Conservation (phyloP, 2,329 filamentous ascomycete species). For the Xylaria sp. region DNA sequence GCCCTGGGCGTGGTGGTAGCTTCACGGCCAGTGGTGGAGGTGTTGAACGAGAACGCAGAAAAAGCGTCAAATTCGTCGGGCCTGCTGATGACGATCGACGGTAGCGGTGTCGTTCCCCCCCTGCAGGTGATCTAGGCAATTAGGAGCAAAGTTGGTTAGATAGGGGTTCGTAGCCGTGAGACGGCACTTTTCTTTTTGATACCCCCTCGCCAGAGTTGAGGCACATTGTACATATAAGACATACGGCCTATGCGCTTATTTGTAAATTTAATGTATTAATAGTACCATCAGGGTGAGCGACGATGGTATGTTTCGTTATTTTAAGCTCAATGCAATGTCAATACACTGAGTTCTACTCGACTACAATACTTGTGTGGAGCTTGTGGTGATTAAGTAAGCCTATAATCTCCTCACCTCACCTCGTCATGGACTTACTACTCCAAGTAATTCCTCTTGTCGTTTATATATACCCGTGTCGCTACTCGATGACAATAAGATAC, state of each 20-base stretch:
- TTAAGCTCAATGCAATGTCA: neutral
- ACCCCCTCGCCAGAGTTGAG: neutral
- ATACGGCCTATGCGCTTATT: neutral
- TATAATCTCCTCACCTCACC: neutral
- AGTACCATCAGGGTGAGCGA: neutral
- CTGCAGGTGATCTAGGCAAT: neutral
- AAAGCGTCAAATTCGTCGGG: slow-evolving; percentile 68
- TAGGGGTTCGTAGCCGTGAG: too few relatives aligned
- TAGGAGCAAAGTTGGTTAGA: neutral
- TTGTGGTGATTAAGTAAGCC: neutral
- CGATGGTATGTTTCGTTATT: neutral
- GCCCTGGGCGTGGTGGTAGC: slow-evolving; percentile 47
- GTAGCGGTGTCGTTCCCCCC: slow-evolving; percentile 26
- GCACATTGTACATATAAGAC: slow-evolving; percentile 1
- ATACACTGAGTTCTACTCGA: too few relatives aligned
- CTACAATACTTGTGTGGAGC: too few relatives aligned
- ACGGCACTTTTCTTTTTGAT: neutral
- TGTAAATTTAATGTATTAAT: slow-evolving; percentile 14
- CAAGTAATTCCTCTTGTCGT: too few relatives aligned
- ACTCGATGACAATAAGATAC: too few relatives aligned
- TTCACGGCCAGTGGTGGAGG: slow-evolving; percentile 32
- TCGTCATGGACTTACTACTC: too few relatives aligned
- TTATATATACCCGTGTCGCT: too few relatives aligned
- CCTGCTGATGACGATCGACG: slow-evolving; percentile 45
- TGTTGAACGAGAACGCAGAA: slow-evolving; percentile 60